A percentile compares a stretch with the other conserved stretches of the same genome.
Evolutionary conservation across 768 basidiomycete genomes (phyloP).

Genomic region (Heimioporus sp.): DNA sequence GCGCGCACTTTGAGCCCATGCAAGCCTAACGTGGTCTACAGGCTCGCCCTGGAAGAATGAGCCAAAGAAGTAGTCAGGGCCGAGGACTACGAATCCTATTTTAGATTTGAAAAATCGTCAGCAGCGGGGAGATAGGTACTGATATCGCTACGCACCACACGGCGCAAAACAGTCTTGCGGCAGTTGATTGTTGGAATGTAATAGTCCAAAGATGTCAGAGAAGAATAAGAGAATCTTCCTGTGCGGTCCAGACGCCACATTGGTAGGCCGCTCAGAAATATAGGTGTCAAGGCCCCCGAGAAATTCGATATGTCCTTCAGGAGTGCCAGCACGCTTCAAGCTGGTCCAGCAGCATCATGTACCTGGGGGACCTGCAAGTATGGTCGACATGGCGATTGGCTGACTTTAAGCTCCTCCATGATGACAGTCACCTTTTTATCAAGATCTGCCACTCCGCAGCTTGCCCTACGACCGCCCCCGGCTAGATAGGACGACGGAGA

Average conservation of each 20-base stretch:
- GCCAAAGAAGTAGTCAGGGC: constrained; percentile 61
- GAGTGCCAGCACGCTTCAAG: constrained; percentile 49
- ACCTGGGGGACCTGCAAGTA: constrained; percentile 42
- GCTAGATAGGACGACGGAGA: no score
- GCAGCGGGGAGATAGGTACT: no score
- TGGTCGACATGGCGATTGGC: constrained; percentile 15
- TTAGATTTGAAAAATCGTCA: no score
- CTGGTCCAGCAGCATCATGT: constrained; percentile 50
- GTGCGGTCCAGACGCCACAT: constrained; percentile 17
- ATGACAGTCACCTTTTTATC: no score
- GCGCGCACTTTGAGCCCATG: constrained; percentile 38
- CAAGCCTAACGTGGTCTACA: constrained; percentile 25
- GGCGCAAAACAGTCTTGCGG: constrained; percentile 51
- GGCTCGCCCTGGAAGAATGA: constrained; percentile 39
- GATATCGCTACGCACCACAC: constrained; percentile 38
- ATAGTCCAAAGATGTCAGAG: constrained; percentile 53
- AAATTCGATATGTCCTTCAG: constrained; percentile 40
- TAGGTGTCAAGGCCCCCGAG: constrained; percentile 55
- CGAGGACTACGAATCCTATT: constrained; percentile 55
- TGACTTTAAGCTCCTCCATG: no score
- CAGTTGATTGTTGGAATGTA: constrained; percentile 53
- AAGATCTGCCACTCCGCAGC: no score
- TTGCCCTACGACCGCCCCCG: no score
- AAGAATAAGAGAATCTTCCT: constrained; percentile 53
- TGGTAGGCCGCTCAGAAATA: constrained; percentile 43